Conservation (phyloP, 1,284 basidiomycete species). For the Mycena sp. region DNA sequence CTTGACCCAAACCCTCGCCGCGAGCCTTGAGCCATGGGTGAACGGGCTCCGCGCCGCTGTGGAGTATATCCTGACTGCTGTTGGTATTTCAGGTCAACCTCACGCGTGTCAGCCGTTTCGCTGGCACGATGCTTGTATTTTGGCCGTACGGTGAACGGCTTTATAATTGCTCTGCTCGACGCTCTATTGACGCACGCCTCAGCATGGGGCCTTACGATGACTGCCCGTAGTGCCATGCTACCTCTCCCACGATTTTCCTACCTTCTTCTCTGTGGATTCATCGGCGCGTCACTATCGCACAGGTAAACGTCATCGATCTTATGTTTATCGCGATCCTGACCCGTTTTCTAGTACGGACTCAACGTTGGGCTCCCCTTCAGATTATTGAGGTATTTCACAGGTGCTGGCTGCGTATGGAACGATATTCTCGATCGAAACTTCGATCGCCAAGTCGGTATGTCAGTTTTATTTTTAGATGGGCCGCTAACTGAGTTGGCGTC, state of each 20-base stretch:
- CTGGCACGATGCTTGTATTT: slow-evolving; percentile 42
- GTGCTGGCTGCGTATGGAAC: slow-evolving; percentile 42
- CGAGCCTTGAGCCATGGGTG: slow-evolving; percentile 25
- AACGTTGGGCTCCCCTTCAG: not conserved
- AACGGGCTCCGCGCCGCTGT: no score
- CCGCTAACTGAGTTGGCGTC: not conserved
- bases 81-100: slow-evolving; percentile 28
- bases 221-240: slow-evolving; percentile 25
- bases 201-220: slow-evolving; percentile 41
- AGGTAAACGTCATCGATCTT: slow-evolving; percentile 12
- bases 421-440: slow-evolving; percentile 52
- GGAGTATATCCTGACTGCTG: not conserved
- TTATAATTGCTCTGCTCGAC: not conserved
- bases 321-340: not conserved
- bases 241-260: slow-evolving; percentile 17
- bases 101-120: slow-evolving; percentile 35
- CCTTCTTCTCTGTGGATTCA: slow-evolving; percentile 27
- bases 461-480: no score
- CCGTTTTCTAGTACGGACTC: slow-evolving; percentile 1
- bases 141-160: slow-evolving; percentile 38
- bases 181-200: not conserved
- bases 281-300: slow-evolving; percentile 32
- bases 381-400: slow-evolving; percentile 12
- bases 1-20: slow-evolving; percentile 5
- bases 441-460: slow-evolving; percentile 46